phyloP scores from a whole-genome alignment of 164 flowering plant genomes.

The Annona cherimola region DNA sequence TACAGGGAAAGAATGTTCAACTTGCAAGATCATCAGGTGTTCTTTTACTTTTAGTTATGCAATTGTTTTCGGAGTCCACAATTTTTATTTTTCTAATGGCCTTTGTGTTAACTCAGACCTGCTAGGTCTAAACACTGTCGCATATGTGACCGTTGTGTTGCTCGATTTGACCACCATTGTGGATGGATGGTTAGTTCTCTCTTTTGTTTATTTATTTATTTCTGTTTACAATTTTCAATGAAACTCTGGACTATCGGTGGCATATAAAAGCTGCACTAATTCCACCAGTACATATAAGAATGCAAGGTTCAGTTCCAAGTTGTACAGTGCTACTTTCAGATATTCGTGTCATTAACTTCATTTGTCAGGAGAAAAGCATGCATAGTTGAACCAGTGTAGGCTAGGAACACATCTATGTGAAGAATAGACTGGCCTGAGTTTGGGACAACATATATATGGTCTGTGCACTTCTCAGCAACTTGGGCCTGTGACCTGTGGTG shows the following conservation, averaged over 20 bases:
- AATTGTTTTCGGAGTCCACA: constrained; percentile 3
- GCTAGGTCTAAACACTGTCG: constrained; percentile 99
- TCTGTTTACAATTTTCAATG: not conserved
- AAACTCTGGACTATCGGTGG: not conserved
- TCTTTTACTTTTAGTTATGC: not conserved
- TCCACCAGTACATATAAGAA: not conserved
- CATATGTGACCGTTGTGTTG: constrained; percentile 90
- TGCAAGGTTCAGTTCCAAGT: not conserved
- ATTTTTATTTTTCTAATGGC: constrained; percentile 11
- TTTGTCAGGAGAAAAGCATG: not conserved
- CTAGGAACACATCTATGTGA: not conserved
- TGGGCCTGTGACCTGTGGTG: not conserved
- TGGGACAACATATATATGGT: not conserved
- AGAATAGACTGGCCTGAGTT: not conserved
- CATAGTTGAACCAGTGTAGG: not conserved
- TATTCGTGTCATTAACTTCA: not conserved
- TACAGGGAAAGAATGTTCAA: constrained; percentile 75
- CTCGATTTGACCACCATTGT: constrained; percentile 98
- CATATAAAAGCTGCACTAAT: not conserved
- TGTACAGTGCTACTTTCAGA: not conserved
- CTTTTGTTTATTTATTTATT: constrained; percentile 7
- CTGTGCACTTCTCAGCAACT: not conserved
- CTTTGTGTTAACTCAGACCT: constrained; percentile 49
- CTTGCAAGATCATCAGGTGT: constrained; percentile 85
- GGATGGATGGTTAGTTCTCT: constrained; percentile 87